Percentiles rank a stretch among this genome's conserved stretches.
Evolutionary conservation across 208 protist genomes (phyloP).

Genomic region (Kentomonas sorsogonicus): DNA sequence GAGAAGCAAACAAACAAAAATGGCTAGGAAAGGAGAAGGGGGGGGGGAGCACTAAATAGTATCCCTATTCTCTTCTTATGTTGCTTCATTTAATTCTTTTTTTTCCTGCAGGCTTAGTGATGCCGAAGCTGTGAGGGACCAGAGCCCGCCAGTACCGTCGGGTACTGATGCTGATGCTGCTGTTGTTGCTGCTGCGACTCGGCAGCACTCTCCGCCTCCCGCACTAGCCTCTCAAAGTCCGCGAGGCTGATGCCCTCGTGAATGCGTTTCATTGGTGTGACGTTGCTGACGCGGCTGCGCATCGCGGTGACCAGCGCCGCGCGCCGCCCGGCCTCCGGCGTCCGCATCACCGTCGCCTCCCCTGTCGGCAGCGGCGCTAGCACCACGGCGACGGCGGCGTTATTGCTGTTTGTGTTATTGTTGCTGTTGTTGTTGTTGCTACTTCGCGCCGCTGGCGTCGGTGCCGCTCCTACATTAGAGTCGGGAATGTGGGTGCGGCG

Average conservation of each 20-base stretch:
- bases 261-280: slow-evolving; percentile 49
- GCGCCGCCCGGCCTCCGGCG: slow-evolving; percentile 28
- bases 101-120: no score
- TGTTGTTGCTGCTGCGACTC: slow-evolving; percentile 19
- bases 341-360: slow-evolving; percentile 25
- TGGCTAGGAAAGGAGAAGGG: not conserved
- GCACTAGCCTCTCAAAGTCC: slow-evolving; percentile 31
- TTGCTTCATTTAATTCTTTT: no score
- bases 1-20: not conserved
- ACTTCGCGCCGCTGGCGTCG: not conserved
- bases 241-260: slow-evolving; percentile 42
- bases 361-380: slow-evolving; percentile 7
- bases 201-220: slow-evolving; percentile 33
- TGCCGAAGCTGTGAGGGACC: no score
- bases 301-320: slow-evolving; percentile 35
- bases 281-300: slow-evolving; percentile 27
- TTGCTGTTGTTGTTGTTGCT: not conserved
- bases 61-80: no score
- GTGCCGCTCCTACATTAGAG: not conserved
- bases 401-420: not conserved
- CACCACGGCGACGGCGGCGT: slow-evolving; percentile 3
- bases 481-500: not conserved
- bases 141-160: no score
- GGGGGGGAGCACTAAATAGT: no score
- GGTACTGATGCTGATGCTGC: no score